Evolutionary conservation across 2,329 filamentous ascomycete species (phyloP).

Genomic region (Sphaerulina vaccinii): DNA sequence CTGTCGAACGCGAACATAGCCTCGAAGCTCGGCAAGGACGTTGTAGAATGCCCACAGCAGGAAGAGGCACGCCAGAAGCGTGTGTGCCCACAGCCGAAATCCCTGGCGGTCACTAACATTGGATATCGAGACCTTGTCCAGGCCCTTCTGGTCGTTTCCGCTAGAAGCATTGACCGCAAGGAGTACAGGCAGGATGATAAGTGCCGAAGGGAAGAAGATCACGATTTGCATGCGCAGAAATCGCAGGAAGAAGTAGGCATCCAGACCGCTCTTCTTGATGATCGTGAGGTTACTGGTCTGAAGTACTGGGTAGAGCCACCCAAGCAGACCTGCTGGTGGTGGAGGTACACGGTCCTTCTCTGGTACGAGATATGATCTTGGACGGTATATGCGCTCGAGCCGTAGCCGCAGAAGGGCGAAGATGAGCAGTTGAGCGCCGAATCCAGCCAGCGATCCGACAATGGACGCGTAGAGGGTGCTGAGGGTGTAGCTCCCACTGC

Average conservation of each 20-base stretch:
- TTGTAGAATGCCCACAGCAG: constrained; percentile 83
- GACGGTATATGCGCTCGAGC: constrained; percentile 80
- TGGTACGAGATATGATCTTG: constrained; percentile 82
- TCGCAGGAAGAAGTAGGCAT: constrained; percentile 95
- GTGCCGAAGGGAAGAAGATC: constrained; percentile 82
- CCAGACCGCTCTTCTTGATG: constrained; percentile 91
- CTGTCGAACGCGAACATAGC: constrained; percentile 90
- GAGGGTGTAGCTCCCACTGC: constrained; percentile 34
- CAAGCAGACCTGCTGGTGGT: constrained; percentile 59
- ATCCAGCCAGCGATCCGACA: constrained; percentile 35
- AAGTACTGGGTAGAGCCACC: constrained; percentile 59
- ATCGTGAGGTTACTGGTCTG: constrained; percentile 75
- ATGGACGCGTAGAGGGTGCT: constrained; percentile 41
- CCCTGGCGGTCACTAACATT: constrained; percentile 70
- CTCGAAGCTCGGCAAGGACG: constrained; percentile 79
- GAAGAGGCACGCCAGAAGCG: constrained; percentile 73
- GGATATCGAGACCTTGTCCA: constrained; percentile 83
- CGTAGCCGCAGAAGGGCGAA: constrained; percentile 78
- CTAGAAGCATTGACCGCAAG: constrained; percentile 83
- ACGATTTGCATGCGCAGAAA: constrained; percentile 83
- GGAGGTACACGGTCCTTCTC: constrained; percentile 79
- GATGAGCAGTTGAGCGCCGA: constrained; percentile 55
- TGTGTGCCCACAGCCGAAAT: constrained; percentile 75
- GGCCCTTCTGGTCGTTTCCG: constrained; percentile 54
- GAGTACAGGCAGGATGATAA: constrained; percentile 78